Conservation (phyloP, 192 early-diverging fungal species). For the Glomus cerebriforme region DNA sequence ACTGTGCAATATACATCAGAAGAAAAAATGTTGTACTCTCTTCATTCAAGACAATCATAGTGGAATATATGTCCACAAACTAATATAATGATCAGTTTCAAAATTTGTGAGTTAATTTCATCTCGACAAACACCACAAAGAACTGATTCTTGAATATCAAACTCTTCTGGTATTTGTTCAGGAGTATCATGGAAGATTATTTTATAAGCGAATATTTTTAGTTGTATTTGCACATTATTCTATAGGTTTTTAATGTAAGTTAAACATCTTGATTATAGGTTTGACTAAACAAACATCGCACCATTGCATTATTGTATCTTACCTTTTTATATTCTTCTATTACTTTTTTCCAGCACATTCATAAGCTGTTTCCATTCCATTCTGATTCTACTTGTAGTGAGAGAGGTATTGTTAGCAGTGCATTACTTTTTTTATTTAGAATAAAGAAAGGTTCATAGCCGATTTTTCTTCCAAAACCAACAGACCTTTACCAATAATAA, state of each 20-base stretch:
- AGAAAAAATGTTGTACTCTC: background rate
- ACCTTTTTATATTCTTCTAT: background rate
- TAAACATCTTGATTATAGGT: background rate
- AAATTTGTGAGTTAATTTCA: constrained; percentile 5
- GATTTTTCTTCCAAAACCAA: too few relatives aligned
- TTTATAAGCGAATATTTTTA: background rate
- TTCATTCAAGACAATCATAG: background rate
- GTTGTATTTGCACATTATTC: background rate
- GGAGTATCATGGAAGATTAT: background rate
- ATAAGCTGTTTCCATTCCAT: background rate
- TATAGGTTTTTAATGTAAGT: background rate
- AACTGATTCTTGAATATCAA: background rate
- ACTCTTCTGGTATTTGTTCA: background rate
- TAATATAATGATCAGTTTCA: background rate
- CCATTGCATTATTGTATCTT: background rate
- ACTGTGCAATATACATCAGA: background rate
- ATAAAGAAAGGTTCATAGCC: too few relatives aligned
- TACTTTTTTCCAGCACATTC: background rate
- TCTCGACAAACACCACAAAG: background rate
- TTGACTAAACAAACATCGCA: background rate
- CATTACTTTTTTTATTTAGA: too few relatives aligned
- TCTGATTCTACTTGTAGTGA: background rate
- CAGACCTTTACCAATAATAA: too few relatives aligned
- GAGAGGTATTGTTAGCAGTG: background rate
- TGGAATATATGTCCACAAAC: background rate